Conservation (phyloP, 345 rosid species). For the Salix udensis region DNA sequence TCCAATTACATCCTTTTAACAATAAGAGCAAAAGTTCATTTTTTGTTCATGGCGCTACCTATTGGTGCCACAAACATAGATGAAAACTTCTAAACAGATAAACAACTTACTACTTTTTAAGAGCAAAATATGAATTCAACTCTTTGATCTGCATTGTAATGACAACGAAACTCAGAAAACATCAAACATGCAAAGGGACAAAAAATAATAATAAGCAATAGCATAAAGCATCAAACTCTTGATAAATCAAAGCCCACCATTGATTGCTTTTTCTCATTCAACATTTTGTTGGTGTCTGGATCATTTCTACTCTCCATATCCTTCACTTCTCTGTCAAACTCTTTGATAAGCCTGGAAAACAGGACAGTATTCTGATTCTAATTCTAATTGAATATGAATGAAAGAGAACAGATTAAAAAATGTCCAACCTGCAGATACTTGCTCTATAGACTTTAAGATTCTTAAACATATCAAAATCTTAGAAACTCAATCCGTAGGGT, state of each 20-base stretch:
- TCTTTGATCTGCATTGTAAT: conserved; percentile 61
- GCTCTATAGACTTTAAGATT: background rate
- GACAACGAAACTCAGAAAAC: conserved; percentile 19
- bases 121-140: conserved; percentile 76
- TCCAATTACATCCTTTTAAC: background rate
- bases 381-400: background rate
- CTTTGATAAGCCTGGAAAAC: conserved; percentile 80
- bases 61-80: background rate
- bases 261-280: conserved; percentile 81
- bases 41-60: background rate
- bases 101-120: conserved; percentile 61
- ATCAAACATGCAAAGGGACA: background rate
- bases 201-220: background rate
- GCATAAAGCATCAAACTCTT: background rate
- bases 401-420: background rate
- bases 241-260: conserved; percentile 42
- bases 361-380: background rate
- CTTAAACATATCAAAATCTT: background rate
- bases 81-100: conserved; percentile 1
- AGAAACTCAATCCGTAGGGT: background rate
- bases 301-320: conserved; percentile 62
- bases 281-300: conserved; percentile 54
- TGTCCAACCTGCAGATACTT: background rate
- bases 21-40: background rate
- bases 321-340: conserved; percentile 80